Evolutionary conservation across 495 filamentous ascomycete genomes (phyloP), one percentile per base, ranked within the genome.

Genomic region (Apiosordaria backusii): DNA sequence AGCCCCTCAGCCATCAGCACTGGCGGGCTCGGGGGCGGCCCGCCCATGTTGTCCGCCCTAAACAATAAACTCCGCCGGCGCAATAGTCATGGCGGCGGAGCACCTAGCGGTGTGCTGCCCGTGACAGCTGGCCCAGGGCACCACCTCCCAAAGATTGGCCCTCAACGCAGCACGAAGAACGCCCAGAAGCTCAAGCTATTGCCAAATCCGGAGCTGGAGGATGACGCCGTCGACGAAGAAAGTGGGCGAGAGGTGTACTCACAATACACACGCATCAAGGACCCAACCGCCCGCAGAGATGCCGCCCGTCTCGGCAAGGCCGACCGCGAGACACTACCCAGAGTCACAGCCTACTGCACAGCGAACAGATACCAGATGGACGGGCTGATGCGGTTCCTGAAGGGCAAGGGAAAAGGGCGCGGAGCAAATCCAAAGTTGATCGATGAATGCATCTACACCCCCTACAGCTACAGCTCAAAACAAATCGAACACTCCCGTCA

Each of bases 261-360:
- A 16, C 95, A 99, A 76, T 84, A 96, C 84, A 79, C 86, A 10
- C 88, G 96, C 40, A 98, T 99, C 77, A 98, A 97, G 77, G 95
- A 99, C 75, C 93, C 93, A 2, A 96, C 91, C 0, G 94, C 95
- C 15, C 82, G 95, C 61, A 86, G 95, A 67, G 96, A 97, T 83
- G 95, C 95, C 24, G 96, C 96, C 40, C 81, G 93, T 63, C 78
- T 99, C 24, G 96, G 96, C 40, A 98, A 97, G 71, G 93, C 93
- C 45, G 95, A 99, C 73, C 85, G 95, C 50, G 90, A 92, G 62
- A 84, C 87, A 66, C 79, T 99, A 57, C 95, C 95, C 2, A 81
- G 95, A 62, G 95, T 99, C 4, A 97, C 95, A 24, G 95, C 95
- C 19, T 98, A 97, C 78, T 97, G 93, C 71, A 98, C 96, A 1